Evolutionary conservation across 1,284 basidiomycete genomes (phyloP), one percentile per base, ranked within the genome.

Genomic region (Microbotryomycetes sp.): DNA sequence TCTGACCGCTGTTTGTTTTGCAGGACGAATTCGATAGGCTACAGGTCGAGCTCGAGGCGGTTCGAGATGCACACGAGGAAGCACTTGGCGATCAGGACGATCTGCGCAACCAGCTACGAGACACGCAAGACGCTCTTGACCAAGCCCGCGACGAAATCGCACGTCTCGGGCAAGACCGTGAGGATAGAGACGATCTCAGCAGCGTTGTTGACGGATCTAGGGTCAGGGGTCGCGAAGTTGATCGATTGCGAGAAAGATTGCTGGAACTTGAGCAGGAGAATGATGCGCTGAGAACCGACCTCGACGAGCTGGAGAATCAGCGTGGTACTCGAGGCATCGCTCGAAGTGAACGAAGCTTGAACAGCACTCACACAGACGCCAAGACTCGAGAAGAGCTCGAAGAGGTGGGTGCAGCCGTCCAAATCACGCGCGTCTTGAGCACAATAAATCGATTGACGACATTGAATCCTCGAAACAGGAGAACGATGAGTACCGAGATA

Each of bases 61-160:
- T 88, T 54, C 76, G 91, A 54, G 85, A 90, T 74, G 88, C 74
- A 36, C 72, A 63, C 6, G 73, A 77, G 58, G 68, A 71, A 28
- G 60, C 53, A 3, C 54, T 66, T 12, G 60, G 58, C 19, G 63
- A 65, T 1, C 32, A 58, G 45, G 63, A 66, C 23, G 65, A 70
- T 47, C 53, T 72, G 6, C 55, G 54, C 15, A 49, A 62, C 6
- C 66, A 71, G 66, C 69, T 65, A 30, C 68, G 32, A 64, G 75
- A 88, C 14, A 61, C 65, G 12, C 55, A 68, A 29, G 67, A 68
- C 48, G 62, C 64, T 32, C 63, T 69, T 26, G 66, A 67, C n/a
- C 67, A 71, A 68, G 86, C 86, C 70, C 81, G 82, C 76, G 86
- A 87, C 49, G 88, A 87, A 74, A 83, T 85, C 55, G 86, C 85